Conservation (phyloP, 257 asterid genomes). For the Pogostemon cablin region DNA sequence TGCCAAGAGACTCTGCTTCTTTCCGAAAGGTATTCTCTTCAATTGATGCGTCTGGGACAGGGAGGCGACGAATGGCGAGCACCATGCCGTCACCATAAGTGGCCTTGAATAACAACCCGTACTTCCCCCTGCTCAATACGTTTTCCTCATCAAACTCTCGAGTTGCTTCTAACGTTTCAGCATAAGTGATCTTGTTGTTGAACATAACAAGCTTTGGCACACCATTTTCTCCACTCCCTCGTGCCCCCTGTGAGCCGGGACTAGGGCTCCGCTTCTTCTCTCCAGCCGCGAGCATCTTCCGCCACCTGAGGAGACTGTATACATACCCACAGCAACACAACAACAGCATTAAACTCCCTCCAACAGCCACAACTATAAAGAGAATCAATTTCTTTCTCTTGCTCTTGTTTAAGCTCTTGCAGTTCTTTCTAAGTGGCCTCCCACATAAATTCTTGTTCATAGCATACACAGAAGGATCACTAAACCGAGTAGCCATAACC, state of each 20-base stretch:
- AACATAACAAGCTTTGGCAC: slow-evolving; percentile 78
- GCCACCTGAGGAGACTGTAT: slow-evolving; percentile 67
- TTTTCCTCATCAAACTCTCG: slow-evolving; percentile 89
- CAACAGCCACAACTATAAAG: slow-evolving; percentile 55
- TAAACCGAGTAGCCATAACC: slow-evolving; percentile 59
- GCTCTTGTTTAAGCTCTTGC: slow-evolving; percentile 39
- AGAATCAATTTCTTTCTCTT: slow-evolving; percentile 64
- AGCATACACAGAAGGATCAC: slow-evolving; percentile 60
- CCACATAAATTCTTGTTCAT: slow-evolving; percentile 68
- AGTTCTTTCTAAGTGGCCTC: slow-evolving; percentile 53
- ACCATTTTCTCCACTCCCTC: slow-evolving; percentile 82
- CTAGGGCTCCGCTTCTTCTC: slow-evolving; percentile 87
- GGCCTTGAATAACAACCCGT: slow-evolving; percentile 72
- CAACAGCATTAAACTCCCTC: slow-evolving; percentile 57
- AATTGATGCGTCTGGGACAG: slow-evolving; percentile 66
- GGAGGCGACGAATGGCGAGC: slow-evolving; percentile 76
- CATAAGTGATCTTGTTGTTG: slow-evolving; percentile 71
- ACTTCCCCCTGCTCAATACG: slow-evolving; percentile 71
- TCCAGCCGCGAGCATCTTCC: slow-evolving; percentile 58
- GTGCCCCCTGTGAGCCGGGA: slow-evolving; percentile 60
- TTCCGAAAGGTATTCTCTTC: slow-evolving; percentile 61
- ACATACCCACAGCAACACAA: slow-evolving; percentile 64
- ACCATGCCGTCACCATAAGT: slow-evolving; percentile 88
- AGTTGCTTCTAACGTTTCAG: slow-evolving; percentile 86
- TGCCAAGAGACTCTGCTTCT: slow-evolving; percentile 82